Base-by-base conservation (phyloP, 352 stramenopile species). In the Phytopythium helicoides region DNA sequence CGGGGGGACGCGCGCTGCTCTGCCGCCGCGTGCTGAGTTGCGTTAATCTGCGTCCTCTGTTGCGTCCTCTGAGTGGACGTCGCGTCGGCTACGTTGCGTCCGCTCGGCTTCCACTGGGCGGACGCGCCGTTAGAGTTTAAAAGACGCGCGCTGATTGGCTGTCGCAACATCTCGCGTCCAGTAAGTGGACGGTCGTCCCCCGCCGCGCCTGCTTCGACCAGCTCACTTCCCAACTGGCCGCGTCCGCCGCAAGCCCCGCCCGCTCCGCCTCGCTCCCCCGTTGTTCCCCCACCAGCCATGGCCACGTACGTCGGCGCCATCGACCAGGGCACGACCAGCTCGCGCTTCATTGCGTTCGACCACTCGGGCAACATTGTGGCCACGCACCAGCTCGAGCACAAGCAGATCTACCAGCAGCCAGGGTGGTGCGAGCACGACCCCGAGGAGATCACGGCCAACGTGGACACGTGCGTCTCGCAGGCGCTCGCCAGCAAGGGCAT, bases 341-440 rank as follows among this genome's bases (percentile, higher is more conserved):
- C 96, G 25, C 88, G 97, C 46, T 99, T 99, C 77, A 94, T 99
- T 47, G 69, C 98, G 10, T 98, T 99, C 71, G 75, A 95, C 60
- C 67, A 89, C 49, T 62, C 71, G 31, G 96, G 96, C 39, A 71
- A 85, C 36, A 95, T 98, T 60, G 86, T 96, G 10, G 77, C 85
- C 22, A 89, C 79, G 31, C 71, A 97, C 55, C 97, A 99, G 73
- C 67, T 98, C 39, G 97, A 99, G 76, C 94, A 98, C 68, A 89
- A 96, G 53, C 97, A 99, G 72, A 94, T 97, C 63, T 99, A 97
- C 66, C 95, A 94, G 33, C 77, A 96, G 54, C 87, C 92, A 4
- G 96, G 97, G 47, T 99, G 92, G 86, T 97, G 97, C 38, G 97
- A 99, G 75, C 97, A 99, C 58, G 93, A 99, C 80, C 92, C 97